Base-by-base conservation (phyloP, 352 stramenopile genomes). In the Nothophytophthora sp. region DNA sequence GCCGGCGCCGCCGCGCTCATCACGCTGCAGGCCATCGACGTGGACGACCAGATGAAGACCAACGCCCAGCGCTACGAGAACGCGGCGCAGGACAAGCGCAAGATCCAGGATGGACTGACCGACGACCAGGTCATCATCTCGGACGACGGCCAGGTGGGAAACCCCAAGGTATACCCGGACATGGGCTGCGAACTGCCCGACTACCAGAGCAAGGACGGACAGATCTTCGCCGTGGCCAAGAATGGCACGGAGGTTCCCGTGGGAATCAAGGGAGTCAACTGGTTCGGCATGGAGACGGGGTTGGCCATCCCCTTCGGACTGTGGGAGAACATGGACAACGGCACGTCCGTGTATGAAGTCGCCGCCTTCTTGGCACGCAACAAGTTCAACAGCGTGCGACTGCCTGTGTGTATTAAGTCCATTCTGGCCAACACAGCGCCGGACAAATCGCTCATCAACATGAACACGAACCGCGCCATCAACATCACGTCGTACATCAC, bases 251-350 rank as follows among this genome's bases (percentile, higher is more conserved):
- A 90, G 37, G 55, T 82, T 5, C 34, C 60, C 0, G 58, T 90
- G 5, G 62, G 53, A 2, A 70, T 90, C 45, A 90, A 90, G 28
- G 79, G 79, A 13, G 47, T 85, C 38, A 90, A 88, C 49, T 90
- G 79, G 79, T 90, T 88, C 53, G 79, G 79, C 16, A 90, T 90
- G 79, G 79, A 90, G 45, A 88, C 80, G 8, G 71, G 66, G 0
- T n/a, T 77, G 2, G 52, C 55, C 0, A 72, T 90, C n/a, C 80
- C 79, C 0, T 82, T 90, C 33, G 80, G 80, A 1, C 50, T 90
- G 19, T 90, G 80, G 80, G 76, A 87, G 22, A 90, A 90, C 58
- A 60, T 67, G 49, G 46, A 83, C 12, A 86, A 86, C 28, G 80
- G 80, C 5, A 90, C 80, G 5, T 75, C 80, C 0, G 66, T 72